These are phyloP conservation scores for Botrytis sinoallii DNA, from an alignment of 2,329 filamentous ascomycete genomes.

Conservation along the genomic window DNA sequence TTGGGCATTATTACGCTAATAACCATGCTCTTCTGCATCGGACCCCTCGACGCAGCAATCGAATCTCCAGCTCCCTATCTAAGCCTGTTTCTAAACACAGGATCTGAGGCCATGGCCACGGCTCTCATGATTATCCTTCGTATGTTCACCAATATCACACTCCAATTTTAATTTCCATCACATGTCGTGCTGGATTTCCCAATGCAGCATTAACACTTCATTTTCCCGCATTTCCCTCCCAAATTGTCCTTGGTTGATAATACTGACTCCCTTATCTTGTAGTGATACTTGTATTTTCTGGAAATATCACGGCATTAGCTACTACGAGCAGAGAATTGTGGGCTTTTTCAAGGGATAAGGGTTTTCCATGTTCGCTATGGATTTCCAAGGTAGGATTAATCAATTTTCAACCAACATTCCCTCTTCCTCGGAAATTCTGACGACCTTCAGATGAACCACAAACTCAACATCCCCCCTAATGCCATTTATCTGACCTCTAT, in stretches of 20 bases:
- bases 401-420: neutral
- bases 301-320: conserved; percentile 40
- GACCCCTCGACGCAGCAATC: conserved; percentile 40
- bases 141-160: neutral
- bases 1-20: conserved; percentile 44
- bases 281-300: conserved; percentile 40
- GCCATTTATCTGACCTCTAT: conserved; percentile 30
- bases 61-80: conserved; percentile 42
- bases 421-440: neutral
- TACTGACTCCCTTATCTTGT: neutral
- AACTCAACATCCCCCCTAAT: conserved; percentile 32
- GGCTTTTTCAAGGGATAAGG: conserved; percentile 40
- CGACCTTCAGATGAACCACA: conserved; percentile 35
- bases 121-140: conserved; percentile 46
- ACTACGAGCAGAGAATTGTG: conserved; percentile 42
- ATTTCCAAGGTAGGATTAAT: conserved; percentile 39
- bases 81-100: conserved; percentile 45
- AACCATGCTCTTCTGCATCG: conserved; percentile 40
- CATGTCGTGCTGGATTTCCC: neutral
- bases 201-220: neutral
- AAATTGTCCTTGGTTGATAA: neutral
- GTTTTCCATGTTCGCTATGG: conserved; percentile 36
- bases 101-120: conserved; percentile 43
- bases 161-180: neutral
- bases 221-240: neutral